Percentiles rank a stretch among this genome's conserved stretches.
Evolutionary conservation across 2,329 filamentous ascomycete genomes (phyloP).

Genomic region (Hypoxylon sp.): DNA sequence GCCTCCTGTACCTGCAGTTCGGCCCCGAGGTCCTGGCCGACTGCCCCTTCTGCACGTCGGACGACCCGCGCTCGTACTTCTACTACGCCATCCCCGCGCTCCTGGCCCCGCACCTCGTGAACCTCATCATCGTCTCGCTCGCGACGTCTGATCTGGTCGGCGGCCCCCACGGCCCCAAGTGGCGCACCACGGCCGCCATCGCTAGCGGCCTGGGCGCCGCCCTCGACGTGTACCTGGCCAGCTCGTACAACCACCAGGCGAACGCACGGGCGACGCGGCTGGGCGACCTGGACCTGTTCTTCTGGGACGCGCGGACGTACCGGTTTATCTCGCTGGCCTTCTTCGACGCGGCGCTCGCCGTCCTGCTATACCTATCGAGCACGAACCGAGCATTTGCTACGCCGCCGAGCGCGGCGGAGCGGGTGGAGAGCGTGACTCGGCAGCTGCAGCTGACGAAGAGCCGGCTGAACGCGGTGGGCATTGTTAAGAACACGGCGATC

Average conservation of each 20-base stretch:
- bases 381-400: conserved; percentile 84
- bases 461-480: conserved; percentile 79
- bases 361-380: conserved; percentile 79
- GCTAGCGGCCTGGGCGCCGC: conserved; percentile 70
- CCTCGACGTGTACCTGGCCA: conserved; percentile 76
- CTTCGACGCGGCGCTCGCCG: conserved; percentile 75
- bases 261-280: conserved; percentile 75
- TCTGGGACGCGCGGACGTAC: conserved; percentile 76
- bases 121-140: conserved; percentile 79
- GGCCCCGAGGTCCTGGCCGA: conserved; percentile 80
- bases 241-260: conserved; percentile 73
- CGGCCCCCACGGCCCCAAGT: conserved; percentile 74
- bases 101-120: conserved; percentile 82
- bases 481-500: conserved; percentile 84
- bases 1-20: conserved; percentile 86
- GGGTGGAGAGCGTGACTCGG: conserved; percentile 72
- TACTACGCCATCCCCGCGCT: conserved; percentile 84
- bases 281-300: conserved; percentile 76
- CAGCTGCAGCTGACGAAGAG: conserved; percentile 72
- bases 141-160: conserved; percentile 78
- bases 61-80: conserved; percentile 79
- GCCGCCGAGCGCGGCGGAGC: conserved; percentile 73
- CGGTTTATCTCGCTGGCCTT: conserved; percentile 75
- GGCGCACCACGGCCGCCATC: conserved; percentile 79
- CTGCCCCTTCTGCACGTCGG: conserved; percentile 86